Evolutionary conservation across 2,329 filamentous ascomycete genomes (phyloP), one percentile per base, ranked within the genome.

Genomic region (Ceratocystis albifundus): DNA sequence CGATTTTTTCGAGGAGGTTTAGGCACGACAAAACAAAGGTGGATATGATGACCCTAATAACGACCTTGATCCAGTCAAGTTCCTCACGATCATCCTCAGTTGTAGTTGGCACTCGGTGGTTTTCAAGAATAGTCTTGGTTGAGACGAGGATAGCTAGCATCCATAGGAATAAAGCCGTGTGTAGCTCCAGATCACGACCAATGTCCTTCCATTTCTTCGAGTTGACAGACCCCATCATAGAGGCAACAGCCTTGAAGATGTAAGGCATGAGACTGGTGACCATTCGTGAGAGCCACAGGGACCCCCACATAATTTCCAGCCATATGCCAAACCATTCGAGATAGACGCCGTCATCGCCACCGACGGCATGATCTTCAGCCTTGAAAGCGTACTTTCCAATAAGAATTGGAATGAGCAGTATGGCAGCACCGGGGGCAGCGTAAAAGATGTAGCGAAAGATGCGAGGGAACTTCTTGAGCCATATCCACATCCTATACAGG

Each of bases 281-380:
- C 72, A 84, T 82, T 12, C 82, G 78, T 0, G 80, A 88, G 22
- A 88, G 87, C 93, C 93, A 97, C 0, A 96, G 80, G 0, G 90
- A 90, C 69, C 93, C 80, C 93, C 93, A 97, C 30, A 96, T 82
- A 53, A 96, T 90, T 75, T 96, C 89, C 20, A 96, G 81, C 93
- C 93, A 97, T 69, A 96, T 90, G 36, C 89, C 89, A 73, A 97
- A 96, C 93, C 93, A 97, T 68, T 90, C 78, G 57, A 96, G 78
- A 69, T 84, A 73, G 0, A 96, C 90, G 22, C 88, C 90, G 0
- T 90, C 90, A 2, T 88, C 82, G 1, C 81, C 81, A 5, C 81
- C 82, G 12, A 82, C 84, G 1, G 87, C 73, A 12, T 75, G 72
- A n/a, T 73, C 72, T 3, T 74, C 70, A 1, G 75, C 67, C n/a